phyloP scores from a whole-genome alignment of 805 yeast species.

The Starmera amethionina region DNA sequence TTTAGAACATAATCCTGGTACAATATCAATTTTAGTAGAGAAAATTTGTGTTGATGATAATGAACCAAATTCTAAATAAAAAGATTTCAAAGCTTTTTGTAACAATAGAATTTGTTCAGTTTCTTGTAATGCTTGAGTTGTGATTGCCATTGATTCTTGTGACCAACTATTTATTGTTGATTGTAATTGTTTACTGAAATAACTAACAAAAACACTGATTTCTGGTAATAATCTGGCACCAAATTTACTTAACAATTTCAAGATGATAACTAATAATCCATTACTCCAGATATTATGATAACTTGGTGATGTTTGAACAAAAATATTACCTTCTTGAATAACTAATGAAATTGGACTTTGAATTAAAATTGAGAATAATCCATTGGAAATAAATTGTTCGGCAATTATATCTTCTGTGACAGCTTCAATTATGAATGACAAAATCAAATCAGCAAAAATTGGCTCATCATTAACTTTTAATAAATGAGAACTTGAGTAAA shows the following conservation, averaged over 20 bases:
- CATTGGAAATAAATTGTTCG: constrained; percentile 50
- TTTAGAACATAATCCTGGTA: constrained; percentile 55
- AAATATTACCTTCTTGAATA: constrained; percentile 57
- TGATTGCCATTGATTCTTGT: constrained; percentile 39
- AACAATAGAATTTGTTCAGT: constrained; percentile 60
- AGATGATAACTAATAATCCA: constrained; percentile 63
- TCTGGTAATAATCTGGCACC: constrained; percentile 60
- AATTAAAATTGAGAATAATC: constrained; percentile 55
- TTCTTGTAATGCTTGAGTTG: constrained; percentile 44
- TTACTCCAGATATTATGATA: constrained; percentile 79
- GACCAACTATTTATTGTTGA: constrained; percentile 64
- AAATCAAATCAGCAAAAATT: constrained; percentile 59
- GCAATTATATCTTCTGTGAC: constrained; percentile 54
- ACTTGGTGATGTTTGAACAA: constrained; percentile 40
- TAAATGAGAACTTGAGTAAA: constrained; percentile 60
- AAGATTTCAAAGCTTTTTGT: constrained; percentile 42
- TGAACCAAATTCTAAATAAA: constrained; percentile 43
- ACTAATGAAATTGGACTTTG: constrained; percentile 66
- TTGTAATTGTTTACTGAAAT: constrained; percentile 57
- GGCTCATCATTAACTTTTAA: constrained; percentile 53
- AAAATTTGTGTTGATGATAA: constrained; percentile 8
- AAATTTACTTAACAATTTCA: constrained; percentile 49
- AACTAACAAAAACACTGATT: constrained; percentile 47
- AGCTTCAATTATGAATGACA: constrained; percentile 62
- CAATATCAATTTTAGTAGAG: constrained; percentile 18